A percentile compares a stretch with the other conserved stretches of the same genome.
phyloP scores from a whole-genome alignment of 23 red algal genomes.

The Gracilaria domingensis region DNA sequence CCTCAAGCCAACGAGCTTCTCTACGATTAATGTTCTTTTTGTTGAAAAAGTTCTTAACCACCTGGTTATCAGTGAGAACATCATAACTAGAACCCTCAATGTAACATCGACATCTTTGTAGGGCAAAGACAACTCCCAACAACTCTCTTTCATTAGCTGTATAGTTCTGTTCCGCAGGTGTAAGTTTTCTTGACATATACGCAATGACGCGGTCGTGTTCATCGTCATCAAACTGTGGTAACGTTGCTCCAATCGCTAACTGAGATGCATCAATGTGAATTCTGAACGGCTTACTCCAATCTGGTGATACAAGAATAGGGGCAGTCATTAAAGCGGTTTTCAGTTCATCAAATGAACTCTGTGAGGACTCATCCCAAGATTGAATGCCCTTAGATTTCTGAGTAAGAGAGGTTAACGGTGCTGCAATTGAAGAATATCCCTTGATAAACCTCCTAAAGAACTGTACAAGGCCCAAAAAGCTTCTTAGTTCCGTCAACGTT shows the following conservation, averaged over 20 bases:
- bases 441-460: conserved; percentile 47
- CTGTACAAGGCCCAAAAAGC: conserved; percentile 44
- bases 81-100: conserved; percentile 40
- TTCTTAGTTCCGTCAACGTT: conserved; percentile 16
- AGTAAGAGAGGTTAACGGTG: background rate
- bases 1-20: background rate
- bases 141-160: background rate
- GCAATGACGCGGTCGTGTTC: no score
- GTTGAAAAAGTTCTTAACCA: conserved; percentile 10
- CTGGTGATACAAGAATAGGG: conserved; percentile 27
- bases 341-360: no score
- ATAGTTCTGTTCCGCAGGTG: no score
- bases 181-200: no score
- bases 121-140: conserved; percentile 6
- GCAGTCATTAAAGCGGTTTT: conserved; percentile 7
- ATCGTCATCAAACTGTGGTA: no score
- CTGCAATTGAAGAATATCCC: background rate
- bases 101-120: conserved; percentile 44
- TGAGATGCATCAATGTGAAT: conserved; percentile 50
- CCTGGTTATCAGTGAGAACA: conserved; percentile 36
- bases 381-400: no score
- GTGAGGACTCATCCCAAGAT: no score
- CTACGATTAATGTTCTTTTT: conserved; percentile 35
- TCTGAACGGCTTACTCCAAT: conserved; percentile 33
- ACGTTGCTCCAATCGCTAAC: background rate